A percentile compares a stretch with the other conserved stretches of the same genome.
Evolutionary conservation across 192 early-diverging fungal genomes (phyloP).

Genomic region (Lunasporangiospora selenospora): DNA sequence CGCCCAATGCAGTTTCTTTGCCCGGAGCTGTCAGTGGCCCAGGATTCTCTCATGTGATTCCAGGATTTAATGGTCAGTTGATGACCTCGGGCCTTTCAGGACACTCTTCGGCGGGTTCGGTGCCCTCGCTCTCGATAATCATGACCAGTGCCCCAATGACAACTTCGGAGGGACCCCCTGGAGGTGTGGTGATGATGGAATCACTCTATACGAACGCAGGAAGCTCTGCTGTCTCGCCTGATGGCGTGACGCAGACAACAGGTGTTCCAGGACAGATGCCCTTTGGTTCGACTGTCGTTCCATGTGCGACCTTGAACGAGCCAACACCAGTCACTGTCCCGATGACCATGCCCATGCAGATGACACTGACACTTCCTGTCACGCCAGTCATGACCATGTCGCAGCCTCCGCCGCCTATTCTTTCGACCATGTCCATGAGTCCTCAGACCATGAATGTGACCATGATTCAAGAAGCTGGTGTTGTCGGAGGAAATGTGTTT

Average conservation of each 20-base stretch:
- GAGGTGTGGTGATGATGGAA: constrained; percentile 9
- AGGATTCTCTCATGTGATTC: not conserved
- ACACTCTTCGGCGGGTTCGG: constrained; percentile 21
- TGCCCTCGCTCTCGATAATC: constrained; percentile 21
- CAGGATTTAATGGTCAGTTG: constrained; percentile 15
- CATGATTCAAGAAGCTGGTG: constrained; percentile 19
- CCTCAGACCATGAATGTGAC: constrained; percentile 6
- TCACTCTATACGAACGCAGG: constrained; percentile 8
- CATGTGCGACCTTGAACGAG: not conserved
- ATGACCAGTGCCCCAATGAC: constrained; percentile 6
- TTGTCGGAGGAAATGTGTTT: not conserved
- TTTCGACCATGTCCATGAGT: constrained; percentile 1
- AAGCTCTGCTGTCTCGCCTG: not conserved
- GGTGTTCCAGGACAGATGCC: constrained; percentile 4
- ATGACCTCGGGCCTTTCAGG: constrained; percentile 29
- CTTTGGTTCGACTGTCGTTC: constrained; percentile 21
- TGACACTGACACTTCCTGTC: constrained; percentile 12
- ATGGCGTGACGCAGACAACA: not conserved
- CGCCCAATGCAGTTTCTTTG: constrained; percentile 13
- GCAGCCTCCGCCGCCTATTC: constrained; percentile 9
- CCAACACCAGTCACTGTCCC: constrained; percentile 7
- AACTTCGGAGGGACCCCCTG: constrained; percentile 9
- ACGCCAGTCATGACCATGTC: constrained; percentile 2
- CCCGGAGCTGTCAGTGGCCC: not conserved
- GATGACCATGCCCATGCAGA: constrained; percentile 2